phyloP scores from a whole-genome alignment of 202 grass and related monocot genomes.

The Brachypodium distachyon region DNA sequence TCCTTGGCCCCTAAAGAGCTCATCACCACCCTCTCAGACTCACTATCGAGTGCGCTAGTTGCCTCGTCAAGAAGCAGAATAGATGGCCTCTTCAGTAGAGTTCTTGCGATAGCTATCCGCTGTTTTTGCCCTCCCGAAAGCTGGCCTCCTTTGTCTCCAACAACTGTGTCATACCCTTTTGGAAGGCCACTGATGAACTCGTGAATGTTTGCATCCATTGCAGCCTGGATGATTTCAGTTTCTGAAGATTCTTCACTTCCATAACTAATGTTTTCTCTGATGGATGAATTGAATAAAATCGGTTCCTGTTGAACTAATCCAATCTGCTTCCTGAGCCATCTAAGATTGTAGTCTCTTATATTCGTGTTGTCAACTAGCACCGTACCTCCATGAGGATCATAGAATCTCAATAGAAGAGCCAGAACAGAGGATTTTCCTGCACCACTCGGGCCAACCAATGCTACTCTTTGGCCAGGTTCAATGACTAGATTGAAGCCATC shows the following conservation, averaged over 20 bases:
- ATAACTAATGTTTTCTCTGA: constrained; percentile 42
- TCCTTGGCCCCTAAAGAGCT: constrained; percentile 17
- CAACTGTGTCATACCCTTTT: constrained; percentile 35
- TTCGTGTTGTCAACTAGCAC: constrained; percentile 29
- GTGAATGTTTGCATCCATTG: constrained; percentile 37
- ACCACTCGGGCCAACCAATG: constrained; percentile 47
- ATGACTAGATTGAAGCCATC: constrained; percentile 33
- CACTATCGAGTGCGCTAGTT: constrained; percentile 43
- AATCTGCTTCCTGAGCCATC: constrained; percentile 44
- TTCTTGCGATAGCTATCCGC: constrained; percentile 38
- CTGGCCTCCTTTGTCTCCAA: constrained; percentile 46
- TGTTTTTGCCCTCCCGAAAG: constrained; percentile 54
- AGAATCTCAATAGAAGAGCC: constrained; percentile 41
- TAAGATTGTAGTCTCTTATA: constrained; percentile 36
- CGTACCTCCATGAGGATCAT: constrained; percentile 26
- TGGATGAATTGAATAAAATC: constrained; percentile 42
- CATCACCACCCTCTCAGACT: constrained; percentile 39
- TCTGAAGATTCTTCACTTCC: constrained; percentile 36
- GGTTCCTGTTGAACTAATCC: constrained; percentile 49
- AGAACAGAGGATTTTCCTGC: constrained; percentile 47
- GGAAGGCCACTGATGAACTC: constrained; percentile 42
- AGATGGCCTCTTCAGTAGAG: constrained; percentile 32
- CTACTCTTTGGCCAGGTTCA: constrained; percentile 28
- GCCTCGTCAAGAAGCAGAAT: constrained; percentile 50
- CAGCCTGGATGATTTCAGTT: constrained; percentile 30